Evolutionary conservation across 2,329 filamentous ascomycete species (phyloP).

Genomic region (Venturia carpophila): DNA sequence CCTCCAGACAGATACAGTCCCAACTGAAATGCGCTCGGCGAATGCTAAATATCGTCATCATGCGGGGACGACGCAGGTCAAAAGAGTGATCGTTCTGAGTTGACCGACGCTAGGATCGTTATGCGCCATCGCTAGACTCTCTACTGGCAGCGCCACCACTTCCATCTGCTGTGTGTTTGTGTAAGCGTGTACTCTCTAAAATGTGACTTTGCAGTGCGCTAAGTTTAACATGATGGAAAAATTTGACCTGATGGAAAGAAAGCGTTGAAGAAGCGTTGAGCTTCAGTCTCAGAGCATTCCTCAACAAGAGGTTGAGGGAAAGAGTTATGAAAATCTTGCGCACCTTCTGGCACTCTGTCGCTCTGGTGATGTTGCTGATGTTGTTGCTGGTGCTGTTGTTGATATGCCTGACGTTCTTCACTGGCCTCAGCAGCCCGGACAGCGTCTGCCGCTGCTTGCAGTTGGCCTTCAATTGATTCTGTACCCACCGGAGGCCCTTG

Average conservation of each 20-base stretch:
- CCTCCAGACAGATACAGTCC: background rate
- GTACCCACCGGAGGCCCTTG: conserved; percentile 9
- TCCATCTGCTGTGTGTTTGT: background rate
- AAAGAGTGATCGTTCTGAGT: background rate
- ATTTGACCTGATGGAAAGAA: background rate
- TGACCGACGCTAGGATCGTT: background rate
- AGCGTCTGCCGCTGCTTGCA: conserved; percentile 18
- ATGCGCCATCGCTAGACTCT: conserved; percentile 11
- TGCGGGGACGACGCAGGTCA: background rate
- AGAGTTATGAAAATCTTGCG: background rate
- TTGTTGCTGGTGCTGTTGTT: conserved; percentile 4
- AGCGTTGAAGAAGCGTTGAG: background rate
- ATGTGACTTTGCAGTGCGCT: background rate
- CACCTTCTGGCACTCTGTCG: background rate
- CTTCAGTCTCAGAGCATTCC: background rate
- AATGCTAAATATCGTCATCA: background rate
- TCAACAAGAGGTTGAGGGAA: background rate
- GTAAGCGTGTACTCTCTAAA: background rate
- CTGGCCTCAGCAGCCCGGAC: conserved; percentile 13
- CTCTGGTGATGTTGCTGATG: conserved; percentile 11
- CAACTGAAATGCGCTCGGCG: background rate
- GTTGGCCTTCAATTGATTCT: conserved; percentile 7
- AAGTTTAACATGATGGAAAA: background rate
- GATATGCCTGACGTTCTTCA: conserved; percentile 13
- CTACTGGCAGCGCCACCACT: background rate